Base-by-base conservation (phyloP, 1,139 yeast genomes). In the Zhuliangozyma blackwelliae region DNA sequence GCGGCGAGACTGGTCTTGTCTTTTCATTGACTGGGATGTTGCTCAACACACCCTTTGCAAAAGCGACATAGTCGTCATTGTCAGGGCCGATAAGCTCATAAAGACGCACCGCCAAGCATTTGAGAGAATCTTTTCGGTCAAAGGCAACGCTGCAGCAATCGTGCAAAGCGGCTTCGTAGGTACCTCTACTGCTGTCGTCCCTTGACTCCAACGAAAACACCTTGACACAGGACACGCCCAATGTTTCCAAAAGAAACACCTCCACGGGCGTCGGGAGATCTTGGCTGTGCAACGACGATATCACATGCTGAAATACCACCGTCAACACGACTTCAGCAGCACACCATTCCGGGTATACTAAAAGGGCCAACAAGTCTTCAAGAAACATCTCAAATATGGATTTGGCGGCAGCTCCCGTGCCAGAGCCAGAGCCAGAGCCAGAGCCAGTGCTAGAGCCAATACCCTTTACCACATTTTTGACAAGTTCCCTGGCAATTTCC, bases 291-390 rank as follows among this genome's bases (percentile, higher is more conserved):
- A 43, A 22, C 12, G 16, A 13, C 19, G 20, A 27, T 20, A 39
- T 22, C 27, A 44, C 25, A n/a, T 11, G 22, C 8, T 28, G 25
- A 5, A 37, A 20, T 8, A 42, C 29, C 8, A 39, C 34, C 7
- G 30, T 21, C 19, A 44, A 31, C 2, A 45, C 22, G 10, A 35
- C 31, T 10, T 77, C 85, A 0, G 80, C 65, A 0, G 76, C 75
- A 0, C 86, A 68, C 77, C 82, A 84, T 39, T 78, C 82, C 0
- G 88, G 85, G 11, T 55, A 57, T 3, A 62, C 53, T 3, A 82
- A 49, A 37, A 82, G 57, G 0, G 50, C 46, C 6, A 77, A 43
- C 25, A 85, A 57, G 48, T 86, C 95, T 29, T 73, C 75, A 2
- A 80, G 48, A 25, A 82, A 62, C 10, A 68, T 48, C 28, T 80